Evolutionary conservation across 768 basidiomycete genomes (phyloP).

Genomic region (Suillus spraguei): DNA sequence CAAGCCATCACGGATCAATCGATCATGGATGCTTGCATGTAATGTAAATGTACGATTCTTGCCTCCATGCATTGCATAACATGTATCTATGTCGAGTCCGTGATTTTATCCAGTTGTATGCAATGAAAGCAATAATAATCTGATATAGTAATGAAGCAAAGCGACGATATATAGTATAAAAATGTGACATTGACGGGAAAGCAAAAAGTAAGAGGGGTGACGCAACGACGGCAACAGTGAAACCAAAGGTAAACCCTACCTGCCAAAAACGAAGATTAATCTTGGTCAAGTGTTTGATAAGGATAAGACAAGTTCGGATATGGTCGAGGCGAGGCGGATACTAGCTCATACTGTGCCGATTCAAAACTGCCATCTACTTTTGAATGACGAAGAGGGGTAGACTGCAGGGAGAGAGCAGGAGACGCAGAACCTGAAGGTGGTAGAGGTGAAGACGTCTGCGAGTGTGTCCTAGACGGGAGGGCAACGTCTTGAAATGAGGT

Average conservation of each 20-base stretch:
- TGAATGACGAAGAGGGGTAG: constrained; percentile 25
- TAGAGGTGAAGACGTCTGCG: constrained; percentile 18
- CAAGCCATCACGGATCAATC: not conserved
- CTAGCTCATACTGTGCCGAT: constrained; percentile 67
- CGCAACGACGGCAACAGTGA: not conserved
- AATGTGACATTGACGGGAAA: not conserved
- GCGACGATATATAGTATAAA: constrained; percentile 1
- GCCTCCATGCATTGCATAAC: not conserved
- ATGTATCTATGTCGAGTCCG: not conserved
- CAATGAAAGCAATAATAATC: constrained; percentile 4
- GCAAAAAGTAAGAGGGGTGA: not conserved
- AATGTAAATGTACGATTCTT: not conserved
- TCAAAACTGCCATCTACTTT: constrained; percentile 54
- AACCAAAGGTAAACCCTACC: not conserved
- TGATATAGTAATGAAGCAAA: constrained; percentile 7
- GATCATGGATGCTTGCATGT: not conserved
- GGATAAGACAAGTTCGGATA: constrained; percentile 53
- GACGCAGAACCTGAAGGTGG: constrained; percentile 28
- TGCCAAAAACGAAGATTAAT: constrained; percentile 19
- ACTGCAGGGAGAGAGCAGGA: constrained; percentile 30
- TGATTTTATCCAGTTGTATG: not conserved
- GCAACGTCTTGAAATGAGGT: constrained; percentile 36
- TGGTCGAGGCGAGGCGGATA: constrained; percentile 48
- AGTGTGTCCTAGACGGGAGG: constrained; percentile 10
- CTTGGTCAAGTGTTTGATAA: constrained; percentile 54